Conservation (phyloP, 2,329 filamentous ascomycete genomes). For the Scolecobasidium constrictum region DNA sequence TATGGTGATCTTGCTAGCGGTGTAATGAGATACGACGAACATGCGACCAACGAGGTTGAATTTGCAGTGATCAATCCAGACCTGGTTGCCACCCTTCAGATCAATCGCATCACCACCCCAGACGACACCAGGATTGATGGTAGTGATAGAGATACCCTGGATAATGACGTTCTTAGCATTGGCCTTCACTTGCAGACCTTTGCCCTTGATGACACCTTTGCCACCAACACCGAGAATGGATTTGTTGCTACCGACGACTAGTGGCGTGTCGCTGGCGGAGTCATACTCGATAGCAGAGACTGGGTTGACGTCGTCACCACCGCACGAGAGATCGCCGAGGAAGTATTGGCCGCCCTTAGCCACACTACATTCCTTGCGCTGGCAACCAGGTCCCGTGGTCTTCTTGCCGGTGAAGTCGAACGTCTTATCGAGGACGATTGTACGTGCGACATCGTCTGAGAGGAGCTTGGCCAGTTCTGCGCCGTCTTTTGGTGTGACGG, state of each 20-base stretch:
- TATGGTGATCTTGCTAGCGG: conserved; percentile 15
- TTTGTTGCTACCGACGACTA: conserved; percentile 30
- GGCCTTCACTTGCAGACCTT: conserved; percentile 26
- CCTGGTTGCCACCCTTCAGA: conserved; percentile 21
- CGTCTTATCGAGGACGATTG: too few species aligned
- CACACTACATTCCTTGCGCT: too few species aligned
- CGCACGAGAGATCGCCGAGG: too few species aligned
- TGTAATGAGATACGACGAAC: conserved; percentile 14
- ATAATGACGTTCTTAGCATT: conserved; percentile 26
- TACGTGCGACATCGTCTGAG: too few species aligned
- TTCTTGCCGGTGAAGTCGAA: too few species aligned
- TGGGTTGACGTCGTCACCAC: too few species aligned
- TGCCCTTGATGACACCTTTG: conserved; percentile 30
- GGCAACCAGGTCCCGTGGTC: too few species aligned
- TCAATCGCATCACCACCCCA: conserved; percentile 29
- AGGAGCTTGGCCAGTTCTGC: too few species aligned
- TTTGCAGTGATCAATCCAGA: conserved; percentile 26
- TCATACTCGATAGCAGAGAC: too few species aligned
- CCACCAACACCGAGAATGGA: conserved; percentile 28
- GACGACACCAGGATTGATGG: conserved; percentile 26
- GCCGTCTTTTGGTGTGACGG: too few species aligned
- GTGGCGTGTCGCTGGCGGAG: conserved; percentile 18
- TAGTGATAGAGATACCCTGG: conserved; percentile 28
- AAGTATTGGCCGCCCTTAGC: too few species aligned
- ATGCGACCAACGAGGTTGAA: conserved; percentile 14